Base-by-base conservation (phyloP, 306 rosid genomes). In the Inga oerstediana region DNA sequence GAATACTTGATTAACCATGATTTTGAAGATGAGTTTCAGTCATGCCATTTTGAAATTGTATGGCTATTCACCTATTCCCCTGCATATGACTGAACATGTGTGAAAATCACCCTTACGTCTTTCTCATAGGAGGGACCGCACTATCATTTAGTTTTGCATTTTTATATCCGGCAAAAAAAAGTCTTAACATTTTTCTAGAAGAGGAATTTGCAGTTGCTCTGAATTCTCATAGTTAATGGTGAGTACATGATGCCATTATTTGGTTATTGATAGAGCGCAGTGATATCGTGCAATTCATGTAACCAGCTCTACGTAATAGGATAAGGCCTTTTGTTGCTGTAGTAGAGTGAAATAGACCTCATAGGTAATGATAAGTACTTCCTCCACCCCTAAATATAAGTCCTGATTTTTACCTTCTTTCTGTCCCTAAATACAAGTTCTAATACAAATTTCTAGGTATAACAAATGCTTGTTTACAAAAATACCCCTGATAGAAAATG, bases 21-120 rank as follows among this genome's bases (percentile, higher is more conserved):
- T 72, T 83, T 45, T 54, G 61, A 41, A 37, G 43, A 85, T 75
- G 30, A 62, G 73, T 56, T 66, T 72, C 71, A 22, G 19, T 83
- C 41, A 7, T 58, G 20, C 62, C 37, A 22, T 72, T 73, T 20
- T 8, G 78, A 62, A 83, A 76, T 35, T 39, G 41, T 71, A 9
- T 56, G 44, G 3, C 44, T 9, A 6, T 30, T 14, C 41, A 4
- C 19, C 10, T 13, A 14, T 54, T 72, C 58, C 61, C 48, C 19
- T 37, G 73, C 27, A 48, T 41, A 61, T 34, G 74, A 54, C 64
- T n/a, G 16, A 41, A 13, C 58, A 51, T 32, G 22, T 22, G 64
- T 69, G 71, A 49, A 68, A 30, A 62, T 79, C 59, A 62, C 73
- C 66, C 16, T 22, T 69, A 27, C 0, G 22, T 35, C 64, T 76